Conservation (phyloP, 2,329 filamentous ascomycete genomes). For the Pseudogymnoascus sp. region DNA sequence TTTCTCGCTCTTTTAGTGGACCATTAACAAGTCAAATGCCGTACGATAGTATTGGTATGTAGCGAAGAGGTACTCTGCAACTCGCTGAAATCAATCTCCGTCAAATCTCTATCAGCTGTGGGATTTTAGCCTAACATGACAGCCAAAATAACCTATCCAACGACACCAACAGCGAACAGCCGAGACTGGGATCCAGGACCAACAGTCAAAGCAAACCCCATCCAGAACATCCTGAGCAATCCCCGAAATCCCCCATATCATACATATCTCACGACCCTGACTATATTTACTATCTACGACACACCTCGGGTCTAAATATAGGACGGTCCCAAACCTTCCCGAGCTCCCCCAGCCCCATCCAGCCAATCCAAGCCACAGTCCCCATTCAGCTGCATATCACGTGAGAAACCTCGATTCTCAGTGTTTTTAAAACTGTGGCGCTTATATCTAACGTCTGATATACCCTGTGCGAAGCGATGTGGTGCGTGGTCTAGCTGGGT, state of each 20-base stretch:
- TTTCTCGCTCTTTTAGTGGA: neutral
- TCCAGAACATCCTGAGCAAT: too few species aligned
- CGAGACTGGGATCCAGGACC: neutral
- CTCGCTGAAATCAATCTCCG: neutral
- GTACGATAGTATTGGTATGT: neutral
- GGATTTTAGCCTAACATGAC: neutral
- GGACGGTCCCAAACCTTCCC: neutral
- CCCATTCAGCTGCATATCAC: constrained; percentile 1
- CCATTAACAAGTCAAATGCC: neutral
- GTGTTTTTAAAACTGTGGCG: constrained; percentile 1
- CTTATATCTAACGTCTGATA: neutral
- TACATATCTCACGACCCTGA: neutral
- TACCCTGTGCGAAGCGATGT: neutral
- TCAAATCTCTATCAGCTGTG: neutral
- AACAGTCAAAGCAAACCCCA: neutral
- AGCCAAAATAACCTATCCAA: neutral
- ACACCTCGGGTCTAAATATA: neutral
- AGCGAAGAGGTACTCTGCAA: neutral
- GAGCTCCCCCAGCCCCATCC: neutral
- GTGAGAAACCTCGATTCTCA: neutral
- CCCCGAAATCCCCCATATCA: neutral
- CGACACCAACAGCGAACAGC: neutral
- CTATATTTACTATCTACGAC: neutral
- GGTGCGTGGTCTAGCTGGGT: neutral
- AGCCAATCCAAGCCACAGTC: constrained; percentile 4